A percentile compares a stretch with the other conserved stretches of the same genome.
Evolutionary conservation across 345 rosid species (phyloP).

Genomic region (Cardamine occulta): DNA sequence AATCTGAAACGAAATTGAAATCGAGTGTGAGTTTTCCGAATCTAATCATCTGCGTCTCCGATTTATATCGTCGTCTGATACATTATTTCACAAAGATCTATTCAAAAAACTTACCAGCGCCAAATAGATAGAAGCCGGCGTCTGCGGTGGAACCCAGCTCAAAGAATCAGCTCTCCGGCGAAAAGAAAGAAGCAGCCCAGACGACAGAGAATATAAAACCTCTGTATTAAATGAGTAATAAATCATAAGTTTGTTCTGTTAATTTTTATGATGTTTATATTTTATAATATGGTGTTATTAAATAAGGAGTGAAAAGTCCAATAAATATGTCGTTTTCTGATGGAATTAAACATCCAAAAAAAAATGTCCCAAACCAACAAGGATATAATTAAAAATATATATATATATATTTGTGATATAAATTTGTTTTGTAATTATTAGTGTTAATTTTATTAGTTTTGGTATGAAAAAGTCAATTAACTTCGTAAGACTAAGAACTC

Average conservation of each 20-base stretch:
- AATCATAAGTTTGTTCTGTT: not conserved
- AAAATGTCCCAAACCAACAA: too few species aligned
- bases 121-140: not conserved
- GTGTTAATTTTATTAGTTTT: too few species aligned
- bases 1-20: slow-evolving; percentile 19
- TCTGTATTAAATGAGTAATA: not conserved
- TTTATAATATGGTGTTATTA: too few species aligned
- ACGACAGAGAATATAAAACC: not conserved
- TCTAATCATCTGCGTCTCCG: slow-evolving; percentile 15
- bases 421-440: too few species aligned
- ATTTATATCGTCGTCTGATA: not conserved
- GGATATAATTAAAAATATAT: too few species aligned
- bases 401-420: too few species aligned
- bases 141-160: not conserved
- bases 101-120: not conserved
- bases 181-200: not conserved
- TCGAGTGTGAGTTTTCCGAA: slow-evolving; percentile 19
- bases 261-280: too few species aligned
- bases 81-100: slow-evolving; percentile 8
- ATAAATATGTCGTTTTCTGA: too few species aligned
- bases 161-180: slow-evolving; percentile 7
- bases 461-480: too few species aligned
- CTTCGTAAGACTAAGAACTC: too few species aligned
- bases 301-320: too few species aligned
- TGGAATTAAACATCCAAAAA: too few species aligned